Evolutionary conservation across 2,329 filamentous ascomycete species (phyloP).

Genomic region (Cercospora janseana): DNA sequence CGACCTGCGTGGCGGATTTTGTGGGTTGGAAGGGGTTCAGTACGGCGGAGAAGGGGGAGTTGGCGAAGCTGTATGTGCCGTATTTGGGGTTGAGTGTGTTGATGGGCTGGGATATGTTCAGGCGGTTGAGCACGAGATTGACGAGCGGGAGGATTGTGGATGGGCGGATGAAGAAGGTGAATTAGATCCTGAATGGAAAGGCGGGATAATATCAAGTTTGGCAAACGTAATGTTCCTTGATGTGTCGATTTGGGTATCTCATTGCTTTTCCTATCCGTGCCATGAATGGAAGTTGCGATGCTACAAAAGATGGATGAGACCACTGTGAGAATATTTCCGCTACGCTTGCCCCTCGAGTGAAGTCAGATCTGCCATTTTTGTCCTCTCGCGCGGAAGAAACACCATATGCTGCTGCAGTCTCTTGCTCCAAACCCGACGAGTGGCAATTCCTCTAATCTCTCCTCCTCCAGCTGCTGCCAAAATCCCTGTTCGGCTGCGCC

Average conservation of each 20-base stretch:
- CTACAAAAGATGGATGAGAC: too few species aligned
- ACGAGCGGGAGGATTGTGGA: constrained; percentile 10
- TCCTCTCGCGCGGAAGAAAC: too few species aligned
- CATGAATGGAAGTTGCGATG: too few species aligned
- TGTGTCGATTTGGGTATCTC: too few species aligned
- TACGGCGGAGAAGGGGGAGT: constrained; percentile 47
- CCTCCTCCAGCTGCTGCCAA: constrained; percentile 12
- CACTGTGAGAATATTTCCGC: too few species aligned
- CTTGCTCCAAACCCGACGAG: neutral
- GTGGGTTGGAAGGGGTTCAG: constrained; percentile 54
- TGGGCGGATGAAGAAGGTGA: constrained; percentile 15
- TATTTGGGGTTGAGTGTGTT: constrained; percentile 56
- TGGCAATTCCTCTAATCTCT: neutral
- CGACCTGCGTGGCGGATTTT: constrained; percentile 62
- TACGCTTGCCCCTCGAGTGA: too few species aligned
- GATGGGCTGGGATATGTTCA: constrained; percentile 46
- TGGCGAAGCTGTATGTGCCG: constrained; percentile 56
- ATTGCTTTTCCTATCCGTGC: too few species aligned
- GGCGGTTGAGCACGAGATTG: constrained; percentile 8
- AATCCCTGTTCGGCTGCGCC: constrained; percentile 6
- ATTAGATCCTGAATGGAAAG: too few species aligned
- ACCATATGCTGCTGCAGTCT: too few species aligned
- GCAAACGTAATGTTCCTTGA: too few species aligned
- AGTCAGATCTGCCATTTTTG: too few species aligned
- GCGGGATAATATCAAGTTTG: too few species aligned